phyloP scores from a whole-genome alignment of 2,329 filamentous ascomycete species.

The Neurospora sp. region DNA sequence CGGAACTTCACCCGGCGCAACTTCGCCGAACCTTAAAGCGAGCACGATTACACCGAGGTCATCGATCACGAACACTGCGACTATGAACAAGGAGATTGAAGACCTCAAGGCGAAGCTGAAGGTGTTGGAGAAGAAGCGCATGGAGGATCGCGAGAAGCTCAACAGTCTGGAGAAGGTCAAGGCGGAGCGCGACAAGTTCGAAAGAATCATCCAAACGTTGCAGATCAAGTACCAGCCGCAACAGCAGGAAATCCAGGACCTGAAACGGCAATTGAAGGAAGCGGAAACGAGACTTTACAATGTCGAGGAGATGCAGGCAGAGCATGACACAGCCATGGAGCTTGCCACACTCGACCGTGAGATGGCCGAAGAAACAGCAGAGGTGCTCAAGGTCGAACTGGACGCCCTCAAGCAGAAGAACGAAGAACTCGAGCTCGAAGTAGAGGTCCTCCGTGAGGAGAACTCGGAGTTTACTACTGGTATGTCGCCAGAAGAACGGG shows the following conservation, averaged over 20 bases:
- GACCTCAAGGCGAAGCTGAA: constrained; percentile 81
- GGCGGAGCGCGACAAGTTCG: constrained; percentile 66
- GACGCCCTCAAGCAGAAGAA: constrained; percentile 64
- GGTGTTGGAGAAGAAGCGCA: constrained; percentile 75
- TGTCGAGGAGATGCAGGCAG: constrained; percentile 65
- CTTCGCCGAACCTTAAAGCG: constrained; percentile 23
- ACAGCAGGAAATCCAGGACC: constrained; percentile 65
- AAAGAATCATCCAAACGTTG: constrained; percentile 79
- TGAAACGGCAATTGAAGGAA: constrained; percentile 71
- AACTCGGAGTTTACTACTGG: constrained; percentile 75
- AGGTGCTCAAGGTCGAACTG: constrained; percentile 70
- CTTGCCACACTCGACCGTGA: constrained; percentile 83
- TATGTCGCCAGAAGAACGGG: constrained; percentile 79
- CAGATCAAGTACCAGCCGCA: constrained; percentile 82
- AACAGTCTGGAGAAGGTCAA: constrained; percentile 69
- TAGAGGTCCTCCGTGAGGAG: constrained; percentile 79
- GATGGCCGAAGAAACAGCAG: constrained; percentile 90
- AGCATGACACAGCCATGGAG: constrained; percentile 78
- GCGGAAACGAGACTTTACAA: constrained; percentile 58
- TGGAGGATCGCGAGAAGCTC: constrained; percentile 77
- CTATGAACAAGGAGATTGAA: constrained; percentile 57
- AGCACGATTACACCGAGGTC: constrained; percentile 8
- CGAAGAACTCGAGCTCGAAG: constrained; percentile 80
- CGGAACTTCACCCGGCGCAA: constrained; percentile 16
- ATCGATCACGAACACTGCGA: constrained; percentile 20